Evolutionary conservation across 2,329 filamentous ascomycete genomes (phyloP), one percentile per base, ranked within the genome.

Genomic region (Mollisiaceae sp.): DNA sequence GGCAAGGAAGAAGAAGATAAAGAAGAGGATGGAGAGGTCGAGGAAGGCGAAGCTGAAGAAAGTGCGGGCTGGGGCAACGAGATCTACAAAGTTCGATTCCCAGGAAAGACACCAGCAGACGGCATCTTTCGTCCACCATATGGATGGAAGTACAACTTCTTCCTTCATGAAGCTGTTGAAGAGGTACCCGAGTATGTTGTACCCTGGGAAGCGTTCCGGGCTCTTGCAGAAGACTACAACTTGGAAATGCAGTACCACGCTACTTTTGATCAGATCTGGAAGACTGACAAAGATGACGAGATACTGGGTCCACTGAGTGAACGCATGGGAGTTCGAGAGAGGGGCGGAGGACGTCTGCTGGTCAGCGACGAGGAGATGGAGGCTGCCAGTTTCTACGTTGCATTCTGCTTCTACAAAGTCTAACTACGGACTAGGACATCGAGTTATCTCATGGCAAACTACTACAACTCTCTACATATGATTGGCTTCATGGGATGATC

Each of bases 111-210:
- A 0, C 93, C 94, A 4, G 84, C 88, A 22, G 93, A 97, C 76
- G 95, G 95, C 61, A 85, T 95, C 38, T 99, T 99, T 81, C 89
- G 95, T 5, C 95, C 95, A 5, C 93, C 95, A 0, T 98, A 93
- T 76, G 95, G 94, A 59, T 98, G 95, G 94, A 97, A 95, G 78
- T 99, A 99, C 81, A 97, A 89, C 75, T 99, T 97, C 82, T 97
- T 93, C 78, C 88, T 99, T 64, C 90, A 95, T 74, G 95, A 99
- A 79, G 95, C 95, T 0, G 95, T 99, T 22, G 94, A 98, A 77
- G 92, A 94, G 75, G 92, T 97, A 8, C 94, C 95, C 2, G 95
- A 99, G 80, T 99, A 97, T 76, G 94, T 99, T 1, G 95, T 99
- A 1, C 95, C 95, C 0, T 99, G 95, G 94, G 94, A 97, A 77